Conservation (phyloP, 192 early-diverging fungal species). For the Rhizophagus sp. region DNA sequence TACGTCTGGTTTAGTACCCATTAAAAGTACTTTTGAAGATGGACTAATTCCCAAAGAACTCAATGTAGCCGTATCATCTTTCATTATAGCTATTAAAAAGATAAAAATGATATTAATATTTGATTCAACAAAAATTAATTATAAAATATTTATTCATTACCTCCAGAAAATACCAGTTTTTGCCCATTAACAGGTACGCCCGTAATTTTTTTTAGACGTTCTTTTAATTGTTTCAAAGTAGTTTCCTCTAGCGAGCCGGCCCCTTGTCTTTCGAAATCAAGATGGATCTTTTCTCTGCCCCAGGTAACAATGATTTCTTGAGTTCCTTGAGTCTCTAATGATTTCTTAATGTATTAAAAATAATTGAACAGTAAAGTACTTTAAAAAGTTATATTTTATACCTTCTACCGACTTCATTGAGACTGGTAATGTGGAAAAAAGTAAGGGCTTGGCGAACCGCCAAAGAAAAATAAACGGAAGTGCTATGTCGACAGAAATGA, state of each 20-base stretch:
- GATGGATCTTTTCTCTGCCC: slow-evolving; percentile 12
- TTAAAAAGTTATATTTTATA: background rate
- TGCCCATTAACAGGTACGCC: slow-evolving; percentile 77
- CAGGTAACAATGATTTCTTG: slow-evolving; percentile 8
- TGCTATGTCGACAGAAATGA: background rate
- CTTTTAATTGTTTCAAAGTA: slow-evolving; percentile 73
- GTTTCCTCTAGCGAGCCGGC: slow-evolving; percentile 45
- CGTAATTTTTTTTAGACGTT: slow-evolving; percentile 69
- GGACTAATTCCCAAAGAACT: slow-evolving; percentile 72
- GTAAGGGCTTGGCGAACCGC: background rate
- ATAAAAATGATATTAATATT: background rate
- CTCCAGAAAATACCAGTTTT: slow-evolving; percentile 73
- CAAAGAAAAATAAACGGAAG: slow-evolving; percentile 8
- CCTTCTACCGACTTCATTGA: background rate
- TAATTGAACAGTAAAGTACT: background rate
- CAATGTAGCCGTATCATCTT: slow-evolving; percentile 72
- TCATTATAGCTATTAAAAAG: slow-evolving; percentile 59
- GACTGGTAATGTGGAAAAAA: background rate
- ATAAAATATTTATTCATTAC: slow-evolving; percentile 43
- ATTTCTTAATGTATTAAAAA: background rate
- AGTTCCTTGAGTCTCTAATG: background rate
- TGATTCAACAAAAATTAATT: background rate
- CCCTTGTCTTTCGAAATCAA: slow-evolving; percentile 41
- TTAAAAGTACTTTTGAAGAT: slow-evolving; percentile 72
- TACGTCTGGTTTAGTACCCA: slow-evolving; percentile 68